Base-by-base conservation (phyloP, 768 basidiomycete species). In the Pilatotrama ljubarskyi region DNA sequence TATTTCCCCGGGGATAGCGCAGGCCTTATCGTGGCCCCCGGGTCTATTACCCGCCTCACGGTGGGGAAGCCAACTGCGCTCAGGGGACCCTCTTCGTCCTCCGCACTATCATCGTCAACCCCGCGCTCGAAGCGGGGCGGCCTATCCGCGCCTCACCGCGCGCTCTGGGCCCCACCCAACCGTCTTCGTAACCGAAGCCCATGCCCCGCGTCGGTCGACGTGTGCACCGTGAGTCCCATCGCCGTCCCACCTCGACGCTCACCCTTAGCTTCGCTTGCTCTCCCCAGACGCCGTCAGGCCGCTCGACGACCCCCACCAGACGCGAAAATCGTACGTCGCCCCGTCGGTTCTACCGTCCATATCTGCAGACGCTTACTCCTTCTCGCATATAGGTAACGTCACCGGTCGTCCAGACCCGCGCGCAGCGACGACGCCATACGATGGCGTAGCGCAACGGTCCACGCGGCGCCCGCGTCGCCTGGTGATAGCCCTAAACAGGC, bases 61-160 rank as follows among this genome's bases (percentile, higher is more conserved):
- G 50, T 35, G 35, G 50, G 22, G 50, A 51, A 51, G 50, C 50
- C 36, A 51, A 51, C 50, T 51, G 50, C 50, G 35, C 50, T 36
- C 26, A 7, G 26, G 14, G 5, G 15, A 9, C 5, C 46, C 17
- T 5, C 44, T 10, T 4, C 4, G 29, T 32, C 29, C 5, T 32
- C 29, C 29, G 10, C 10, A 32, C 10, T 10, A 32, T 10, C 29
- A 32, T 32, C 29, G 29, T 5, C 29, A 32, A 32, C 29, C 29
- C 29, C 29, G 29, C 29, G 29, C 29, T 32, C 29, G 10, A 5
- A 32, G 29, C 29, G 29, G 29, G 29, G 29, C 29, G 29, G 29
- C 29, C 29, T 32, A 32, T 32, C 29, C 29, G 29, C 10, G 29
- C 29, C 29, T 32, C 29, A 32, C 29, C 5, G 29, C 29, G 29